Percentiles rank a stretch among this genome's conserved stretches.
Conservation (phyloP, 2,329 filamentous ascomycete species). For the Fusarium staphyleae region DNA sequence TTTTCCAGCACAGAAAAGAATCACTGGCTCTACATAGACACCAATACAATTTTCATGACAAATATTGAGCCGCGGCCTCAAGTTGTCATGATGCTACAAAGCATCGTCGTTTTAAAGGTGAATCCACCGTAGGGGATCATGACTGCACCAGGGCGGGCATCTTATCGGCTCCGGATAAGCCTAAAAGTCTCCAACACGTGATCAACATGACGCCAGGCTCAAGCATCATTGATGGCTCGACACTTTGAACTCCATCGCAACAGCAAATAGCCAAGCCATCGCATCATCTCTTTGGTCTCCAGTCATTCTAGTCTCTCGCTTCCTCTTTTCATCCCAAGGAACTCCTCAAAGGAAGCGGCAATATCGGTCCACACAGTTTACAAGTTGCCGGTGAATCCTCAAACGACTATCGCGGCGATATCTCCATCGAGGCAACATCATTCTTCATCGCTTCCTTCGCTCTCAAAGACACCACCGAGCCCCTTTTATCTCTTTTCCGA, state of each 20-base stretch:
- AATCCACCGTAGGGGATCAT: constrained; percentile 7
- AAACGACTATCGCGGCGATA: constrained; percentile 19
- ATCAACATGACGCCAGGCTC: constrained; percentile 35
- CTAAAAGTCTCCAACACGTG: constrained; percentile 30
- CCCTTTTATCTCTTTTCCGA: constrained; percentile 1
- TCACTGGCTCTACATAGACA: too few relatives aligned
- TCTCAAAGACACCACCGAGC: background rate
- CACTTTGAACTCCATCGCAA: constrained; percentile 11
- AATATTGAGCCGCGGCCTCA: background rate
- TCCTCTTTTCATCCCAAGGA: constrained; percentile 7
- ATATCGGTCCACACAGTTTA: constrained; percentile 20
- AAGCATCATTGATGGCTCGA: constrained; percentile 27
- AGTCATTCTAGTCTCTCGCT: constrained; percentile 10
- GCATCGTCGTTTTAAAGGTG: constrained; percentile 3
- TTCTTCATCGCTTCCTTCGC: constrained; percentile 3
- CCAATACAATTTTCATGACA: too few relatives aligned
- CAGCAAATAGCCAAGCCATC: constrained; percentile 10
- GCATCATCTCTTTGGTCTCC: background rate
- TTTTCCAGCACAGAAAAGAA: too few relatives aligned
- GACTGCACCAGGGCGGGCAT: constrained; percentile 3
- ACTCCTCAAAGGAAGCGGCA: background rate
- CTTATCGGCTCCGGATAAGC: constrained; percentile 39
- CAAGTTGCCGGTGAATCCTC: constrained; percentile 20
- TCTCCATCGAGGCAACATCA: constrained; percentile 8
- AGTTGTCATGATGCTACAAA: constrained; percentile 10